These are phyloP conservation scores for Candida lessepsii DNA, from an alignment of 805 yeast genomes.

Conservation along the genomic window DNA sequence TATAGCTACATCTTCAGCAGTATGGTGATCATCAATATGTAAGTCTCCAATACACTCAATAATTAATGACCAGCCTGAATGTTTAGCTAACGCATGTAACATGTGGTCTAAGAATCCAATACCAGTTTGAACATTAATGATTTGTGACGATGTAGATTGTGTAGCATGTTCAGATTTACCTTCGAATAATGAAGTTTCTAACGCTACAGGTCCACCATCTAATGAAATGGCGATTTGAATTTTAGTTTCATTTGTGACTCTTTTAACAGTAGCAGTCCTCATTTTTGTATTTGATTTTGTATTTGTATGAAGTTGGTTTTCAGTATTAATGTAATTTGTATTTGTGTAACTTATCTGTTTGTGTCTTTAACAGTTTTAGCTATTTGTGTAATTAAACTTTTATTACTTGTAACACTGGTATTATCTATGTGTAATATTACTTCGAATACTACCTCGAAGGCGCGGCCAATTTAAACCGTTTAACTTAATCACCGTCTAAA, in stretches of 20 bases:
- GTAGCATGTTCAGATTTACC: constrained; percentile 53
- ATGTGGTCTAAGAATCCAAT: constrained; percentile 95
- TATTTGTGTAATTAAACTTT: no score
- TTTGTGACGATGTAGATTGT: constrained; percentile 68
- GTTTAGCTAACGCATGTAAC: constrained; percentile 96
- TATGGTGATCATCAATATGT: constrained; percentile 96
- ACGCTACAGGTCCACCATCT: constrained; percentile 77
- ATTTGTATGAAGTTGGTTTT: background rate
- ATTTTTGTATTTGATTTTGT: background rate
- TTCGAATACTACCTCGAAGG: no score
- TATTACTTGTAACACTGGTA: no score
- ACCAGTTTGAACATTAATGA: constrained; percentile 82
- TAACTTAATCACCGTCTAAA: no score
- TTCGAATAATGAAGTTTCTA: constrained; percentile 58
- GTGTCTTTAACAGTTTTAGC: no score
- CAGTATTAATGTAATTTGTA: background rate
- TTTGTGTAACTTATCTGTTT: no score
- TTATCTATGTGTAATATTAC: no score
- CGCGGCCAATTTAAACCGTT: no score
- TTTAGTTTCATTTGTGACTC: constrained; percentile 91
- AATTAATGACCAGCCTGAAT: constrained; percentile 91
- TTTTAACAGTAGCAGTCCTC: constrained; percentile 46
- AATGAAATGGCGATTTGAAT: constrained; percentile 81
- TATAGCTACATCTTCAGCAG: constrained; percentile 93
- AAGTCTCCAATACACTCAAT: constrained; percentile 91